These are phyloP conservation scores for Xylariales sp. DNA, from an alignment of 2,329 filamentous ascomycete genomes.

Conservation along the genomic window DNA sequence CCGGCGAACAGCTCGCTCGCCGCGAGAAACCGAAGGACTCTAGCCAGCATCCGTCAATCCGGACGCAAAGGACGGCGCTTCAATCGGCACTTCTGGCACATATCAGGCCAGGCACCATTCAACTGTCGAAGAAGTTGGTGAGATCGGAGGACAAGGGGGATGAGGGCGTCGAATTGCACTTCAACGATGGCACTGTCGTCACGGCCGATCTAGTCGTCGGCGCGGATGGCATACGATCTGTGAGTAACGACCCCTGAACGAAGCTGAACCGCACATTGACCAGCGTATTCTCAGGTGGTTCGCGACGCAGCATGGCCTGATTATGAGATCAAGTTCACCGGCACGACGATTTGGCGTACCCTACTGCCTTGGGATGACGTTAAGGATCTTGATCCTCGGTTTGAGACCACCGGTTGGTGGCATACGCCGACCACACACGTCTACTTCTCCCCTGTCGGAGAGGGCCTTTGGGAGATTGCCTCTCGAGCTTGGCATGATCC, in stretches of 20 bases:
- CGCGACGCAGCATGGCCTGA: slow-evolving; percentile 20
- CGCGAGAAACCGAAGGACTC: slow-evolving; percentile 15
- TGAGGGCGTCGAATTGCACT: slow-evolving; percentile 34
- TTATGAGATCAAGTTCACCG: slow-evolving; percentile 27
- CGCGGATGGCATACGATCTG: slow-evolving; percentile 48
- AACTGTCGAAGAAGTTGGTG: slow-evolving; percentile 39
- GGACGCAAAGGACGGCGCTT: slow-evolving; percentile 31
- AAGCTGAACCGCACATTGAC: not conserved
- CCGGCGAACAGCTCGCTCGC: slow-evolving; percentile 21
- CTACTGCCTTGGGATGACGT: slow-evolving; percentile 33
- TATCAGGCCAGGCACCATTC: slow-evolving; percentile 38
- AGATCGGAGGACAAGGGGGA: slow-evolving; percentile 31
- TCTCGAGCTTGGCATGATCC: slow-evolving; percentile 22
- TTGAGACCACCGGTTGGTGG: slow-evolving; percentile 24
- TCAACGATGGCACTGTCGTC: slow-evolving; percentile 37
- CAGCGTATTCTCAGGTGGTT: slow-evolving; percentile 14
- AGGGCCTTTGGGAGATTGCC: slow-evolving; percentile 23
- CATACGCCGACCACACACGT: slow-evolving; percentile 23
- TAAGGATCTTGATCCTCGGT: slow-evolving; percentile 23
- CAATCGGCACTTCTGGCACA: slow-evolving; percentile 44
- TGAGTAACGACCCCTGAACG: slow-evolving; percentile 16
- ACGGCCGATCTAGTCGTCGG: slow-evolving; percentile 44
- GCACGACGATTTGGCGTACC: slow-evolving; percentile 43
- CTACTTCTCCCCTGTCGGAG: slow-evolving; percentile 24
- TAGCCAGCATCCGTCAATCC: slow-evolving; percentile 13